Base-by-base conservation (phyloP, 768 basidiomycete species). In the Cystofilobasidium bisporidii region DNA sequence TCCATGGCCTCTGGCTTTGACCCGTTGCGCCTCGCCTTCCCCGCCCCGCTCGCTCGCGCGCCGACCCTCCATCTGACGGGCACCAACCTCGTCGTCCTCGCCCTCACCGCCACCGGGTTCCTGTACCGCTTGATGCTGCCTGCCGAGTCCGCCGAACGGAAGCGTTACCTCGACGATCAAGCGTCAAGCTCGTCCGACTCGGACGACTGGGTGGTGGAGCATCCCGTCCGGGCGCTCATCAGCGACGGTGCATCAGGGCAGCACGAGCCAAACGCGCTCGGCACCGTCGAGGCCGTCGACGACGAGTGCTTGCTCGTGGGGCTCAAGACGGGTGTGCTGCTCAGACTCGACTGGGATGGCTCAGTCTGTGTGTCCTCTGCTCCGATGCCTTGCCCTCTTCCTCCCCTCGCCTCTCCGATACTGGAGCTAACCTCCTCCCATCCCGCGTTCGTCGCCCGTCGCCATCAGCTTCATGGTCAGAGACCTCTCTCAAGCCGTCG, bases 21-120 rank as follows among this genome's bases (percentile, higher is more conserved):
- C 38, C 85, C 89, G 22, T 81, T 91, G 70, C 85, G 88, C 66
- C 84, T 92, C 75, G 81, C 87, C 71, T 89, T 90, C 72, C 88
- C 89, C 43, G 83, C 87, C 14, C 74, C 82, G 36, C 32, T 91
- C 60, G 76, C 88, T 32, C 80, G 85, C 17, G 78, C 81, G 58
- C 89, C 90, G 3, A 82, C 85, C 26, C 73, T 91, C 61, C 82
- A 87, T 72, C 74, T 85, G 22, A 80, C 76, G 62, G 79, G 53
- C 28, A 40, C 62, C 18, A 4, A n/a, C 3, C 56, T 92, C 14
- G 87, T 89, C 73, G 75, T 93, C n/a, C 74, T 91, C 33, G 84
- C 83, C 0, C 81, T 87, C 30, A 87, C 88, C 0, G 76, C 79
- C 58, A 78, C 81, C 15, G 88, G 87, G 2, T 88, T 87, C 12